Conservation (phyloP, 768 basidiomycete species). For the Kondoa subrosea region DNA sequence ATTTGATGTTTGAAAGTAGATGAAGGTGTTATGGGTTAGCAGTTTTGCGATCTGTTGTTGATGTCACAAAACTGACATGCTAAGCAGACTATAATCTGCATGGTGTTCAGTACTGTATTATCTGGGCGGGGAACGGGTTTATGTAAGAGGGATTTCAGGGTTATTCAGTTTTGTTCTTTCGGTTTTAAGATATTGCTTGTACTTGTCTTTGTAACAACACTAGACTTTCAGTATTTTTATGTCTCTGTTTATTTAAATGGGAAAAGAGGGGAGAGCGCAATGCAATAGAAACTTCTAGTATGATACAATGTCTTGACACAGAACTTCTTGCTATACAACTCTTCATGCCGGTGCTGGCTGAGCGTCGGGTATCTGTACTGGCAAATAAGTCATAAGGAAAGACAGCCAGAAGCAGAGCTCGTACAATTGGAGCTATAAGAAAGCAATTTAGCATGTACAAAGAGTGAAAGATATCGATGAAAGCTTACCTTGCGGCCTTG, state of each 20-base stretch:
- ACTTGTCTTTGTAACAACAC: no score
- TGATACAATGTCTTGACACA: neutral
- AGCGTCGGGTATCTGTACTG: neutral
- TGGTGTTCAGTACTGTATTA: no score
- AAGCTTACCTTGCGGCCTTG: constrained; percentile 40
- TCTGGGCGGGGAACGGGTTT: no score
- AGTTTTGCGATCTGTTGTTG: no score
- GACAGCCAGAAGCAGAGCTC: neutral
- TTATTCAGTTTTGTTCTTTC: no score
- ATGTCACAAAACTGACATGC: no score
- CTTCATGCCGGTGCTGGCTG: neutral
- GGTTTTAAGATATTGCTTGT: no score
- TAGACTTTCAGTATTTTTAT: no score
- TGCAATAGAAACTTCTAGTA: neutral
- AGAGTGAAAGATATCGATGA: neutral
- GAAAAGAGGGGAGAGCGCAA: neutral
- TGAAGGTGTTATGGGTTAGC: no score
- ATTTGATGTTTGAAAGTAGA: neutral
- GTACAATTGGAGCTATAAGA: neutral
- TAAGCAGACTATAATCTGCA: no score
- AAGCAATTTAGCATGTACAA: neutral
- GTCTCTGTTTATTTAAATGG: neutral
- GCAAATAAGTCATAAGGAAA: neutral
- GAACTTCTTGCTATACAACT: neutral
- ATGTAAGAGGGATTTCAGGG: no score